A percentile compares a stretch with the other conserved stretches of the same genome.
These are phyloP conservation scores for Rasamsonia emersonii DNA, from an alignment of 2,329 filamentous ascomycete genomes.

Conservation along the genomic window DNA sequence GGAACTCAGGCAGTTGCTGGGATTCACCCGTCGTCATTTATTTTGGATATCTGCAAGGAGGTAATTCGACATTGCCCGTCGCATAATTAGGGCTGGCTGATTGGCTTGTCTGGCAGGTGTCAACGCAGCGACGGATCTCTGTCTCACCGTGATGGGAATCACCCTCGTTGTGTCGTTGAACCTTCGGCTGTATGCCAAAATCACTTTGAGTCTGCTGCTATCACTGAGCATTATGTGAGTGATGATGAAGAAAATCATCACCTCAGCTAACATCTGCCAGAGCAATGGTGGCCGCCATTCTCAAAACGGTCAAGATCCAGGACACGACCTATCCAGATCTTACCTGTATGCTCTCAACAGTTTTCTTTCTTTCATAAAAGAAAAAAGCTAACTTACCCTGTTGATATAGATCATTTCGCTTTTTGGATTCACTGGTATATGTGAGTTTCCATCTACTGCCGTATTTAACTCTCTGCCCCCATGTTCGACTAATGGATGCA, in stretches of 20 bases:
- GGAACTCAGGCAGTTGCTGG: constrained; percentile 9
- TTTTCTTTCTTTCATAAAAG: background rate
- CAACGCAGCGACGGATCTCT: constrained; percentile 7
- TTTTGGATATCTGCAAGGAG: constrained; percentile 9
- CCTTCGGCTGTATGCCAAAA: constrained; percentile 3
- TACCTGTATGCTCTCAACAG: constrained; percentile 10
- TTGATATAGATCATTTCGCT: constrained; percentile 3
- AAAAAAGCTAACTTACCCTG: background rate
- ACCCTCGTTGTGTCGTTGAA: constrained; percentile 4
- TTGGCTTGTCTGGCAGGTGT: constrained; percentile 6
- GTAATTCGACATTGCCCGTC: background rate
- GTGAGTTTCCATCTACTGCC: constrained; percentile 7
- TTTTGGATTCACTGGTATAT: constrained; percentile 8
- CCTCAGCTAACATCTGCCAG: constrained; percentile 4
- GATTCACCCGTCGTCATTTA: constrained; percentile 5
- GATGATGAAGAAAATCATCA: background rate
- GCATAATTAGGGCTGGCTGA: background rate
- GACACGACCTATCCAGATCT: constrained; percentile 3
- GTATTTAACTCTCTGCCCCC: background rate
- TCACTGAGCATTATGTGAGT: constrained; percentile 7
- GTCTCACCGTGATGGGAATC: constrained; percentile 6
- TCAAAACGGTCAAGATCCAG: constrained; percentile 4
- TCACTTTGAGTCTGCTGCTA: constrained; percentile 4
- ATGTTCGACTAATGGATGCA: background rate
- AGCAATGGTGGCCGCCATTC: constrained; percentile 5